A percentile compares a stretch with the other conserved stretches of the same genome.
These are phyloP conservation scores for Kregervanrija fluxuum DNA, from an alignment of 805 yeast genomes.

Conservation along the genomic window DNA sequence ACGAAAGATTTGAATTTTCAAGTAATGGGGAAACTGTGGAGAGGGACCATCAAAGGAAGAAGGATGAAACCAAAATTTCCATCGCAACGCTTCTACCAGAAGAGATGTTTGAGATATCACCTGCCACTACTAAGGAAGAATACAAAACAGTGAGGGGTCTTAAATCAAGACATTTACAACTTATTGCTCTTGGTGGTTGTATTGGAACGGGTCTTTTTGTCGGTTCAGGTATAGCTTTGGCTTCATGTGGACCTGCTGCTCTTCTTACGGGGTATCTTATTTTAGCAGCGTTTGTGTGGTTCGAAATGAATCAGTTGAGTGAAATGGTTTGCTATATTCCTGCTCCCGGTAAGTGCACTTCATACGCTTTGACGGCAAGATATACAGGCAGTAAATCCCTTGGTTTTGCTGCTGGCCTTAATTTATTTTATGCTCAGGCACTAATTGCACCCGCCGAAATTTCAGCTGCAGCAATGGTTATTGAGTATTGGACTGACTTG, in stretches of 20 bases:
- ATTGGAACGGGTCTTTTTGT: constrained; percentile 58
- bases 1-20: too few species aligned
- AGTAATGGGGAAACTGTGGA: too few species aligned
- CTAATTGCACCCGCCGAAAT: constrained; percentile 39
- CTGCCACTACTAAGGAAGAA: too few species aligned
- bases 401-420: constrained; percentile 30
- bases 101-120: too few species aligned
- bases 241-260: constrained; percentile 26
- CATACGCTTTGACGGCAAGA: constrained; percentile 21
- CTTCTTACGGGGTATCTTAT: constrained; percentile 52
- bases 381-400: constrained; percentile 23
- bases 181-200: constrained; percentile 67
- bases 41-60: too few species aligned
- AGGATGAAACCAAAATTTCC: too few species aligned
- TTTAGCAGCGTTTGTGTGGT: constrained; percentile 56
- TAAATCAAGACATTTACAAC: constrained; percentile 45
- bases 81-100: too few species aligned
- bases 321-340: constrained; percentile 60
- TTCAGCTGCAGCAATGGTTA: constrained; percentile 54
- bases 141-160: too few species aligned
- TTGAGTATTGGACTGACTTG: constrained; percentile 47
- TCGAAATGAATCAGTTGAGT: constrained; percentile 56
- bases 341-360: constrained; percentile 42
- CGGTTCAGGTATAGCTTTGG: constrained; percentile 40
- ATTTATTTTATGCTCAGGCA: constrained; percentile 28